Base-by-base conservation (phyloP, 805 yeast species). In the Spathaspora sp. region DNA sequence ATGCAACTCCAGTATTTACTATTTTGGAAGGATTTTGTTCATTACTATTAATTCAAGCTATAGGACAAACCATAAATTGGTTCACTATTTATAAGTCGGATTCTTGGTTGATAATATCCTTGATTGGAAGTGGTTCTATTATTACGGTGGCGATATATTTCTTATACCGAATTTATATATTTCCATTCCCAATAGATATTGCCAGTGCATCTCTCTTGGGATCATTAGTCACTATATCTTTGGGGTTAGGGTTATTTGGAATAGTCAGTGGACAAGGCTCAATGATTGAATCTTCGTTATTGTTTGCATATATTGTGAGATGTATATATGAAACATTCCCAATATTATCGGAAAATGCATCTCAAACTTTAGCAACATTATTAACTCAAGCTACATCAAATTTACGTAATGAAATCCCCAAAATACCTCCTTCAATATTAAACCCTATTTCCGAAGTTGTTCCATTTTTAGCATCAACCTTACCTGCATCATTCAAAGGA, bases 281-380 rank as follows among this genome's bases (percentile, higher is more conserved):
- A n/a, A 85, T 93, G n/a, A 79, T 92, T 48, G 99, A 94, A 68
- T 81, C 91, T 31, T 87, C 96, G 11, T 70, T 93, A 52, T 77
- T 94, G 60, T 85, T 91, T 64, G 93, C 96, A 8, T 94, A 94
- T 68, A 85, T 93, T 55, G 97, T 94, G 28, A 87, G 96, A 64
- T 90, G 97, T 60, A 83, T 92, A 55, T 94, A 94, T 67, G 96
- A 92, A 64, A 83, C 96, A 2, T 90, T 93, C 60, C 97, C 98
- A 0, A 91, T 88, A 59, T 78, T 93, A 56, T 86, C 92, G 7
- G 81, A 82, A 49, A 73, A 66, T 53, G 77, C 77, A 17, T 58
- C 67, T 20, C 58, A 61, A 49, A 61, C 73, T 3, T 59, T 72
- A 32, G 58, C 75, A 3, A 52, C 61, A 9, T 51, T 72, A 43